phyloP scores from a whole-genome alignment of 192 early-diverging fungal species.

The Coemansia sp. region DNA sequence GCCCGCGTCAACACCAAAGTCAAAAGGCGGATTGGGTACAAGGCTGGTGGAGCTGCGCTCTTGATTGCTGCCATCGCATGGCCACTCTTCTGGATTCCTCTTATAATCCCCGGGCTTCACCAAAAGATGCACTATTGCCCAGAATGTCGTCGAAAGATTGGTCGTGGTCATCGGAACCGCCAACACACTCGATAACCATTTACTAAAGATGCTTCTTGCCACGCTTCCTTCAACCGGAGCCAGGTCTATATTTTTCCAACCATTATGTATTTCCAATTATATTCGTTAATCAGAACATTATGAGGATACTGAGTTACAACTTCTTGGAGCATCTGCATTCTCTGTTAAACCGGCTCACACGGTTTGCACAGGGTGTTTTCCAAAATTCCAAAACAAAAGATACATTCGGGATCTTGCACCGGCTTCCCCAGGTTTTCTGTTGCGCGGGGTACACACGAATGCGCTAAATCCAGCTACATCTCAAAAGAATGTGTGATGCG shows the following conservation, averaged over 20 bases:
- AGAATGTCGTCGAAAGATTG: conserved; percentile 45
- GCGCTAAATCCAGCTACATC: background rate
- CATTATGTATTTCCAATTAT: no score
- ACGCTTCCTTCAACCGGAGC: background rate
- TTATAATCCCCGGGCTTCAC: conserved; percentile 40
- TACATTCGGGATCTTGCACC: background rate
- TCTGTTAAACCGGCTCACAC: no score
- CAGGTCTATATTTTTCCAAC: background rate
- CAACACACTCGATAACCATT: background rate
- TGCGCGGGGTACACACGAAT: background rate
- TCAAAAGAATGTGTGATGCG: background rate
- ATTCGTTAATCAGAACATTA: no score
- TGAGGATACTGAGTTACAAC: no score
- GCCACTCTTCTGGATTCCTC: conserved; percentile 56
- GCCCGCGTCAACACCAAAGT: conserved; percentile 24
- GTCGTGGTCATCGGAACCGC: conserved; percentile 31
- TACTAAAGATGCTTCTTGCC: background rate
- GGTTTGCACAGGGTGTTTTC: background rate
- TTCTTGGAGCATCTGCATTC: no score
- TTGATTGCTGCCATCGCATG: conserved; percentile 38
- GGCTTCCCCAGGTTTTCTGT: background rate
- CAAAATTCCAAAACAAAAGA: background rate
- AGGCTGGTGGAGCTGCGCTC: conserved; percentile 39
- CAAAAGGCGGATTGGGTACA: conserved; percentile 34
- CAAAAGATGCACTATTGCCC: conserved; percentile 55